Base-by-base conservation (phyloP, 2,329 filamentous ascomycete genomes). In the Metarhizium rileyi region DNA sequence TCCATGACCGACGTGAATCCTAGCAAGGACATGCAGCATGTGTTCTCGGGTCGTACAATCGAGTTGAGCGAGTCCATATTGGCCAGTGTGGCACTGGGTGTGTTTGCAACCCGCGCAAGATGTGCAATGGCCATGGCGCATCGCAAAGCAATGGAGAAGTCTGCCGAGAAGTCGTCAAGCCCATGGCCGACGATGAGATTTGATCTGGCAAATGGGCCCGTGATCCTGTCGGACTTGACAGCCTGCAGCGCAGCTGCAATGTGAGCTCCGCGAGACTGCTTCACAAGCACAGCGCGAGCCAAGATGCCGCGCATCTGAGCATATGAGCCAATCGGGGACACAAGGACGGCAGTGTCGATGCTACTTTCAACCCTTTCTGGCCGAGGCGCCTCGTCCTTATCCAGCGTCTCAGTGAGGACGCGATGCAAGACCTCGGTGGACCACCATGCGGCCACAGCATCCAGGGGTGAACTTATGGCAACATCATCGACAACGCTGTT, bases 401-500 rank as follows among this genome's bases (percentile, higher is more conserved):
- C 75, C 30, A 94, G 73, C 33, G 78, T 83, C 16, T 73, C 72
- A 12, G 81, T 72, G 26, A 96, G 75, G 3, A 81, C 82, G 50
- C 78, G 76, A 58, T 90, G 86, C 35, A 95, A 70, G 12, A 80
- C 74, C 49, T 84, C 75, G 55, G 81, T 88, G 0, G 90, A 94
- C 72, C 84, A 93, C 90, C 90, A 96, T 2, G 90, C 88, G 6
- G 90, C 88, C 47, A 96, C 80, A 12, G 89, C 90, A 65, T 96
- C 91, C 56, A 96, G 78, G 0, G 90, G 88, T 18, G 88, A 93
- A 47, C 86, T 81, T 52, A 96, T 87, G 3, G 89, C 84, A 47
- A 81, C 80, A 60, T 96, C 91, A 52, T 93, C 86, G 3, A 93
- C 86, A 1, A 95, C 88, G 5, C 80, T 76, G 61, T 94, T 86